These are phyloP conservation scores for Boletus rex-veris DNA, from an alignment of 768 basidiomycete species.

Conservation along the genomic window DNA sequence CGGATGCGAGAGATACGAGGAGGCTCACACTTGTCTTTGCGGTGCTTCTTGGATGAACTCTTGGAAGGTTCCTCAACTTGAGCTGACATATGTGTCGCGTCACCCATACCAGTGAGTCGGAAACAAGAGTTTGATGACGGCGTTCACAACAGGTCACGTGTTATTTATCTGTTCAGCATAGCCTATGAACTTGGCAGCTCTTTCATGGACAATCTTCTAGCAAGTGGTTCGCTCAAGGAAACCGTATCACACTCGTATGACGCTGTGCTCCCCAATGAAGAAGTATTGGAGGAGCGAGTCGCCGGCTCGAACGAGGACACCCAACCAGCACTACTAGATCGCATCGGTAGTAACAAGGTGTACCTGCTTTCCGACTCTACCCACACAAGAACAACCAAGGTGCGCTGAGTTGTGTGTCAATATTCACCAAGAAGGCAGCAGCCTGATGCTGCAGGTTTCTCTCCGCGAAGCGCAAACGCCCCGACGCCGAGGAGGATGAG, in stretches of 20 bases:
- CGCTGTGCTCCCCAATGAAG: conserved; percentile 53
- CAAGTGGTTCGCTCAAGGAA: conserved; percentile 33
- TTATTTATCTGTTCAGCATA: no score
- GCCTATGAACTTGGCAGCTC: background rate
- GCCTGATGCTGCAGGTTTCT: conserved; percentile 43
- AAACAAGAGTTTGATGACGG: no score
- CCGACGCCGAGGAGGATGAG: conserved; percentile 36
- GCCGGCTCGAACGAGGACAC: conserved; percentile 29
- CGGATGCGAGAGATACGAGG: background rate
- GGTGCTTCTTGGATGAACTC: conserved; percentile 84
- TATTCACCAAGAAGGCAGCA: conserved; percentile 34
- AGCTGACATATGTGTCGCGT: conserved; percentile 19
- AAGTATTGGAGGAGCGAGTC: conserved; percentile 36
- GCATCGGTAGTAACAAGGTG: conserved; percentile 73
- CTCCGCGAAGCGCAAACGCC: conserved; percentile 46
- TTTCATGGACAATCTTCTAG: conserved; percentile 49
- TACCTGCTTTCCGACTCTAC: conserved; percentile 71
- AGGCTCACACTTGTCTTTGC: conserved; percentile 91
- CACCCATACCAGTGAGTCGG: no score
- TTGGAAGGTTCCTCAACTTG: conserved; percentile 38
- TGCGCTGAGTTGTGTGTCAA: conserved; percentile 50
- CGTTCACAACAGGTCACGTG: conserved; percentile 18
- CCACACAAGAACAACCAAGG: conserved; percentile 64
- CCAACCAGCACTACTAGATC: conserved; percentile 45
- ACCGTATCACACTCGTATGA: conserved; percentile 47